These are phyloP conservation scores for Colletotrichum orbiculare DNA, from an alignment of 2,329 filamentous ascomycete species.

Conservation along the genomic window DNA sequence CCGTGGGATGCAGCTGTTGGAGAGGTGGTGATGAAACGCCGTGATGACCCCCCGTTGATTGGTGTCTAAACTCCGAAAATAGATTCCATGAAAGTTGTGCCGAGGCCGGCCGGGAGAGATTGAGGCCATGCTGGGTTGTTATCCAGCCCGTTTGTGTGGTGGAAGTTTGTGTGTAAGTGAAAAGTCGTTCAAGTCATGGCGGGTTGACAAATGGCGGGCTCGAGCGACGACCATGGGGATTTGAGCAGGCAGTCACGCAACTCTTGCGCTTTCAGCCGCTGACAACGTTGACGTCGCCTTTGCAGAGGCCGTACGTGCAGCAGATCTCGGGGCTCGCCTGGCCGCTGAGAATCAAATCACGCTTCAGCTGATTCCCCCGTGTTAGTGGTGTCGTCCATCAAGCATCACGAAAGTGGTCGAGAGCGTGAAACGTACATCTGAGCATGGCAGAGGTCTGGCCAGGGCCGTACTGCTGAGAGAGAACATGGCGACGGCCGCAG, in stretches of 20 bases:
- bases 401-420: background rate
- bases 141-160: no score
- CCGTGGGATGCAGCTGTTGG: background rate
- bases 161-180: no score
- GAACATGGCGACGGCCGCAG: conserved; percentile 39
- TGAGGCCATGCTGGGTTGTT: no score
- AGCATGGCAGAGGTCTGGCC: conserved; percentile 51
- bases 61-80: no score
- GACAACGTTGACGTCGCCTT: conserved; percentile 59
- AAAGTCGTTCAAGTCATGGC: no score
- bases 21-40: background rate
- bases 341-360: conserved; percentile 60
- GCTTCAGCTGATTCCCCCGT: conserved; percentile 42
- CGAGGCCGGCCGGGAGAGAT: no score
- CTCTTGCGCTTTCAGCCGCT: conserved; percentile 48
- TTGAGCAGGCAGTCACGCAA: background rate
- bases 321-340: conserved; percentile 60
- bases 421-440: conserved; percentile 47
- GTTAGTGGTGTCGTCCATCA: conserved; percentile 22
- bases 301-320: conserved; percentile 65
- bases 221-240: background rate
- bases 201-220: no score
- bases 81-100: no score
- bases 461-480: conserved; percentile 42
- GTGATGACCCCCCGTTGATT: no score